Conservation (phyloP, 768 basidiomycete species). For the Wakefieldia striispora region DNA sequence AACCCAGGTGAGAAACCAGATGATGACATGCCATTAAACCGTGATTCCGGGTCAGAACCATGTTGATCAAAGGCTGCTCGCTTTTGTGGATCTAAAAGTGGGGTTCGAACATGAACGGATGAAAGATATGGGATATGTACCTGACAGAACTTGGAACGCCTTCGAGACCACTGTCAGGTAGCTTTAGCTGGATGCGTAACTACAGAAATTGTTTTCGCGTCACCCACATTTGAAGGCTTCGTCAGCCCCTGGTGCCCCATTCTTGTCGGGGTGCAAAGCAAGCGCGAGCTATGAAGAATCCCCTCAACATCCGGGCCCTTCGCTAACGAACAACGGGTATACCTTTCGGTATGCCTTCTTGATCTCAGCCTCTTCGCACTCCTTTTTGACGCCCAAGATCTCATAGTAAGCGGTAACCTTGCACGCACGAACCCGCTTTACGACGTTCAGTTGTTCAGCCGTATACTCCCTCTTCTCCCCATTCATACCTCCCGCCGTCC, state of each 20-base stretch:
- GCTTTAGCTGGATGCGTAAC: constrained; percentile 4
- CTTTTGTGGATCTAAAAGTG: constrained; percentile 71
- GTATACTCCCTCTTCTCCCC: constrained; percentile 86
- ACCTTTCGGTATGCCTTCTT: constrained; percentile 98
- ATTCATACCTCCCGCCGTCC: constrained; percentile 61
- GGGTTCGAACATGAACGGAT: constrained; percentile 5
- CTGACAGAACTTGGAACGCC: constrained; percentile 93
- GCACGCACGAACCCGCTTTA: constrained; percentile 82
- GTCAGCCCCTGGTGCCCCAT: constrained; percentile 96
- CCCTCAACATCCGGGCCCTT: constrained; percentile 7
- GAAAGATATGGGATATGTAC: constrained; percentile 31
- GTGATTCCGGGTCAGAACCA: constrained; percentile 86
- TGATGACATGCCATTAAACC: constrained; percentile 69
- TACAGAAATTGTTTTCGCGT: background rate
- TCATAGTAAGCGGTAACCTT: constrained; percentile 92
- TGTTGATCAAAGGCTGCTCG: constrained; percentile 82
- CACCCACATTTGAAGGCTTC: constrained; percentile 94
- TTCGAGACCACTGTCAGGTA: constrained; percentile 83
- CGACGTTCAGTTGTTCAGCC: constrained; percentile 74
- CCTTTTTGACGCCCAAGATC: constrained; percentile 75
- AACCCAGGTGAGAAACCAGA: constrained; percentile 51
- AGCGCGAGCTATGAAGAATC: constrained; percentile 64
- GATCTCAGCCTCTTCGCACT: constrained; percentile 80
- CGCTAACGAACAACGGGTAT: constrained; percentile 22
- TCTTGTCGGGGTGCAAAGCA: constrained; percentile 89